Evolutionary conservation across 2,329 filamentous ascomycete species (phyloP).

Genomic region (Cladophialophora carrionii): DNA sequence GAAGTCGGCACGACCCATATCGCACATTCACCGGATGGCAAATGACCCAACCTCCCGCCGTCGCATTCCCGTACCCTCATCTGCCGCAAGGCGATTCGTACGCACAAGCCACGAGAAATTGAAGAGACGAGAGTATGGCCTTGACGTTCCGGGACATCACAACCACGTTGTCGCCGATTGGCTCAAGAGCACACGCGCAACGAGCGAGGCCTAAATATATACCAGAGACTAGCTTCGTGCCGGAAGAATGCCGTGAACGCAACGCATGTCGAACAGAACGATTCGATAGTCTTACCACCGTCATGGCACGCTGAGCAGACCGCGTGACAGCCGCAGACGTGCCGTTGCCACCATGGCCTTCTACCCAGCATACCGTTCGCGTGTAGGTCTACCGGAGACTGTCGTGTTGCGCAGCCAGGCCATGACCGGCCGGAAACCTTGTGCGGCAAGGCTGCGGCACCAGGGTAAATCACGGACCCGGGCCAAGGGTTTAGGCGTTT

Average conservation of each 20-base stretch:
- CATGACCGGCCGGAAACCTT: not conserved
- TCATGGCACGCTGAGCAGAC: not conserved
- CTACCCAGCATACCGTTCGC: not conserved
- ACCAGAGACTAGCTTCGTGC: constrained; percentile 3
- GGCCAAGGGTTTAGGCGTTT: constrained; percentile 2
- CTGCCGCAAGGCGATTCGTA: not conserved
- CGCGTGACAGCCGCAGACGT: not conserved
- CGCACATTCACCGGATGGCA: constrained; percentile 6
- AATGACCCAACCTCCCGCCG: constrained; percentile 2
- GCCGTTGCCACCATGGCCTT: not conserved
- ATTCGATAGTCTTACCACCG: not conserved
- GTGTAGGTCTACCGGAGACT: not conserved
- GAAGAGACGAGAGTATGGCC: constrained; percentile 3
- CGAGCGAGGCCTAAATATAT: constrained; percentile 16
- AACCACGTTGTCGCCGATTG: constrained; percentile 10
- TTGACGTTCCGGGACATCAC: not conserved
- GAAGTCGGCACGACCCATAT: not conserved
- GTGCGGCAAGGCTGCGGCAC: not conserved
- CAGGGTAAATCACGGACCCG: not conserved
- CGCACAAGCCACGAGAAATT: not conserved
- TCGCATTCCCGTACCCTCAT: not conserved
- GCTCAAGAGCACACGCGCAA: not conserved
- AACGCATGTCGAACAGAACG: not conserved
- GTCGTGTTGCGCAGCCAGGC: not conserved
- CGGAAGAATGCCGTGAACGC: constrained; percentile 13